These are phyloP conservation scores for Rhodotorula sp. DNA, from an alignment of 1,284 basidiomycete species.

Conservation along the genomic window DNA sequence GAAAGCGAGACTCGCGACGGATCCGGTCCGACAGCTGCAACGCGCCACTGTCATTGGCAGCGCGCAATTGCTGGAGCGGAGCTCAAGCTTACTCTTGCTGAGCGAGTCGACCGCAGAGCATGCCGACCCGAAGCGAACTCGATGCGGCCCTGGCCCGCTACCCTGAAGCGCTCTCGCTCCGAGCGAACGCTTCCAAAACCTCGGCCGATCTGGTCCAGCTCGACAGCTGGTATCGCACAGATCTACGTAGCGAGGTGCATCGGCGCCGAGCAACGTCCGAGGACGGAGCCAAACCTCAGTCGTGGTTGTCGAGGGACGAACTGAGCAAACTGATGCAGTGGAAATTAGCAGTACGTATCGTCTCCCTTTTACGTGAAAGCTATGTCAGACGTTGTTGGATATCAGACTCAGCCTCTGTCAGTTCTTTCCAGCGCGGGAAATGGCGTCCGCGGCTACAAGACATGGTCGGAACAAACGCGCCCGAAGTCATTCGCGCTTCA, in stretches of 20 bases:
- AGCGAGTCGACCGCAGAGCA: not conserved
- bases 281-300: not conserved
- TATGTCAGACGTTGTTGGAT: accelerated
- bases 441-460: conserved; percentile 25
- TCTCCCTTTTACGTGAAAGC: not conserved
- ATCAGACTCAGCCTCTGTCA: not conserved
- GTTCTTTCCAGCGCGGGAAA: conserved; percentile 26
- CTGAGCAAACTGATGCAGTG: conserved; percentile 26
- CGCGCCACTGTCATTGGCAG: not conserved
- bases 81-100: not conserved
- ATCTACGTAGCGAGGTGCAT: not conserved
- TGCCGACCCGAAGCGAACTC: conserved; percentile 9
- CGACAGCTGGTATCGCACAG: conserved; percentile 26
- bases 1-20: not conserved
- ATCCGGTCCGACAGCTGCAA: not conserved
- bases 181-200: conserved; percentile 2
- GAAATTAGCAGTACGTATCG: conserved; percentile 30
- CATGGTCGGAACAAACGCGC: conserved; percentile 18
- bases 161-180: conserved; percentile 5
- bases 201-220: conserved; percentile 21
- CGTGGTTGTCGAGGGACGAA: not conserved
- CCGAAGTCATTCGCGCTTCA: not conserved
- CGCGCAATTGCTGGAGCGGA: not conserved
- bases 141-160: conserved; percentile 8
- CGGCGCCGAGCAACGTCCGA: not conserved